Evolutionary conservation across 1,284 basidiomycete species (phyloP).

Genomic region (Baeospora myosura): DNA sequence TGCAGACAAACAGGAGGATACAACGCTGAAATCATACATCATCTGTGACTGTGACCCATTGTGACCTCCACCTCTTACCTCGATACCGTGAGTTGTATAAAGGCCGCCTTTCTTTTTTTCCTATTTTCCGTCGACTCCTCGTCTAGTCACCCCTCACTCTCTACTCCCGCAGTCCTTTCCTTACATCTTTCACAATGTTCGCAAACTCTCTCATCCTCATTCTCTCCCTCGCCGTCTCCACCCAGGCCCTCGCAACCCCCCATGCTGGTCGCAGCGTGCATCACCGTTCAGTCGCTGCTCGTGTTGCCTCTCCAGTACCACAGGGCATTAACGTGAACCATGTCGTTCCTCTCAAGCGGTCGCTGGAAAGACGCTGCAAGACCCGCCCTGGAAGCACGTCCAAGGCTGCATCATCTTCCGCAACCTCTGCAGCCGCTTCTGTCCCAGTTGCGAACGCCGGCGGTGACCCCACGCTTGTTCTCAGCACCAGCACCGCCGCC

Average conservation of each 20-base stretch:
- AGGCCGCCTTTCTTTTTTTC: slow-evolving; percentile 15
- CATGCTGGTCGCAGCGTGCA: slow-evolving; percentile 32
- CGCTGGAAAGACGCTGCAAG: slow-evolving; percentile 36
- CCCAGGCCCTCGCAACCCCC: slow-evolving; percentile 36
- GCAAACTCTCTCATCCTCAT: slow-evolving; percentile 40
- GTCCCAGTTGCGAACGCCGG: not conserved
- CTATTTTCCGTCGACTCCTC: slow-evolving; percentile 10
- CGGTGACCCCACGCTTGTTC: not conserved
- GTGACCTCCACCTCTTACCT: not conserved
- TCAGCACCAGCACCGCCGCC: not conserved
- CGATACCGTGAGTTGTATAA: slow-evolving; percentile 8
- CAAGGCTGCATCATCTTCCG: slow-evolving; percentile 12
- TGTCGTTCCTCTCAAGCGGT: slow-evolving; percentile 23
- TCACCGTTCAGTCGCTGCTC: slow-evolving; percentile 32
- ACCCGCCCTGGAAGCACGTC: slow-evolving; percentile 22
- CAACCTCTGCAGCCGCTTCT: slow-evolving; percentile 10
- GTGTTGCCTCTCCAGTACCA: slow-evolving; percentile 24
- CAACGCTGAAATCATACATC: too few relatives aligned
- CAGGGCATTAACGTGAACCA: slow-evolving; percentile 16
- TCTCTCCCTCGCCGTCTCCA: slow-evolving; percentile 32
- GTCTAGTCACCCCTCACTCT: slow-evolving; percentile 6
- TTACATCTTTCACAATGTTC: slow-evolving; percentile 32
- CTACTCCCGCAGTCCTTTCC: slow-evolving; percentile 15
- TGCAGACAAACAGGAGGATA: too few relatives aligned
- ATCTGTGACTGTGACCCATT: not conserved